Evolutionary conservation across 306 rosid genomes (phyloP).

Genomic region (Vigna mungo): DNA sequence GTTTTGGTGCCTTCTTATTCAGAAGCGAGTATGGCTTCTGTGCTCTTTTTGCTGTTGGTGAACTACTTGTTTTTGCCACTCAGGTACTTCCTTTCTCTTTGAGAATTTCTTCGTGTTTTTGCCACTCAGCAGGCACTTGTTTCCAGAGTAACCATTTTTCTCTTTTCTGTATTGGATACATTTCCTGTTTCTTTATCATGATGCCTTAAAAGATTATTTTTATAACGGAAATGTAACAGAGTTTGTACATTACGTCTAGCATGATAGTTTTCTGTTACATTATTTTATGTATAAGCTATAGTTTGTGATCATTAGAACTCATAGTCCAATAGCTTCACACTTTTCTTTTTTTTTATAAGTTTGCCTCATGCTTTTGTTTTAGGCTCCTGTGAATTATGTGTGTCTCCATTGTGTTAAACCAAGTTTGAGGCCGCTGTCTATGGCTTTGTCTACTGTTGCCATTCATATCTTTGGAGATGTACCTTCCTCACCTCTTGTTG

Average conservation of each 20-base stretch:
- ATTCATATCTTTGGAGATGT: conserved; percentile 95
- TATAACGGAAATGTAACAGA: conserved; percentile 2
- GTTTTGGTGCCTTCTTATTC: conserved; percentile 76
- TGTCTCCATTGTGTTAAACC: conserved; percentile 83
- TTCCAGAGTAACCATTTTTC: background rate
- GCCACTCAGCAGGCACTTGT: background rate
- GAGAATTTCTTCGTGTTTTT: too few species aligned
- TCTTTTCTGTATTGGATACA: background rate
- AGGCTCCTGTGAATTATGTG: conserved; percentile 93
- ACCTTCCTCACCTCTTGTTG: conserved; percentile 92
- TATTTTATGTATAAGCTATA: conserved; percentile 2
- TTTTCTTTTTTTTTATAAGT: background rate
- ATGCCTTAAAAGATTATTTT: background rate
- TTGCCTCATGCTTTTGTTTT: conserved; percentile 36
- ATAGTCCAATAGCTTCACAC: conserved; percentile 4
- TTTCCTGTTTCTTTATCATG: background rate
- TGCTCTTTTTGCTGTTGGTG: conserved; percentile 78
- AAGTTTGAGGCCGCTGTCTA: conserved; percentile 86
- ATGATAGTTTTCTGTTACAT: conserved; percentile 11
- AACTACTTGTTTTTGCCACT: conserved; percentile 80
- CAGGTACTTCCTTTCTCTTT: conserved; percentile 63
- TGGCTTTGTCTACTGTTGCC: conserved; percentile 89
- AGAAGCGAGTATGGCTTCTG: conserved; percentile 74
- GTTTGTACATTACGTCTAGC: conserved; percentile 1
- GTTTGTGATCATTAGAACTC: conserved; percentile 6